Conservation (phyloP, 768 basidiomycete genomes). For the Tulasnella sp. region DNA sequence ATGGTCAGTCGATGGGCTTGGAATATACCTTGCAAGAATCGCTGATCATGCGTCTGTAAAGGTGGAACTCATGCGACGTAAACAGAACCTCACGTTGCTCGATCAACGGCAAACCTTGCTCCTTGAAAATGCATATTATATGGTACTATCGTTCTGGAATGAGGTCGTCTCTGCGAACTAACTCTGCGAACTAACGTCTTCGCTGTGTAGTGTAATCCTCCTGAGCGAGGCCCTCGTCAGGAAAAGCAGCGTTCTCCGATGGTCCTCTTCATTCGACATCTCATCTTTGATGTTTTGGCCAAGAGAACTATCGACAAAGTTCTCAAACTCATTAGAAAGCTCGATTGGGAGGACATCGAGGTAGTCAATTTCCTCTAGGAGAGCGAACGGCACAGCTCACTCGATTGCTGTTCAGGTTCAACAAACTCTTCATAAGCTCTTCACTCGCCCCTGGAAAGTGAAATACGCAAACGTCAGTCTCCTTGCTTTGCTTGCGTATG, state of each 20-base stretch:
- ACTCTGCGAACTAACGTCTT: background rate
- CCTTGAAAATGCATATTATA: constrained; percentile 97
- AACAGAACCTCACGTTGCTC: constrained; percentile 86
- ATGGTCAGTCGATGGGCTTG: constrained; percentile 46
- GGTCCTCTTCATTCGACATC: constrained; percentile 88
- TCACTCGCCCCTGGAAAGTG: constrained; percentile 98
- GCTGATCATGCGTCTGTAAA: constrained; percentile 23
- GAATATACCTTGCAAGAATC: background rate
- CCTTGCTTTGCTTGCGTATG: constrained; percentile 89
- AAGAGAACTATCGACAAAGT: constrained; percentile 96
- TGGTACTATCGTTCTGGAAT: constrained; percentile 35
- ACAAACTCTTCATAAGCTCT: constrained; percentile 67
- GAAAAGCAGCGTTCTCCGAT: constrained; percentile 77
- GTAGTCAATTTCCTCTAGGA: constrained; percentile 17
- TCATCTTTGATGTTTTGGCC: constrained; percentile 86
- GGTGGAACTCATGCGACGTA: constrained; percentile 91
- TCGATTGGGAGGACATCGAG: constrained; percentile 81
- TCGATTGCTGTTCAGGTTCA: constrained; percentile 32
- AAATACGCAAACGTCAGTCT: constrained; percentile 83
- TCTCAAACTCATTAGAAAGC: constrained; percentile 79
- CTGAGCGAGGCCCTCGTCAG: constrained; percentile 76
- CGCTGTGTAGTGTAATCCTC: constrained; percentile 75
- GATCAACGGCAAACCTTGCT: constrained; percentile 82
- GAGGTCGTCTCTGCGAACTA: background rate
- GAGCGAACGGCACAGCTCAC: background rate